phyloP scores from a whole-genome alignment of 345 rosid genomes.

The Salix caprea region DNA sequence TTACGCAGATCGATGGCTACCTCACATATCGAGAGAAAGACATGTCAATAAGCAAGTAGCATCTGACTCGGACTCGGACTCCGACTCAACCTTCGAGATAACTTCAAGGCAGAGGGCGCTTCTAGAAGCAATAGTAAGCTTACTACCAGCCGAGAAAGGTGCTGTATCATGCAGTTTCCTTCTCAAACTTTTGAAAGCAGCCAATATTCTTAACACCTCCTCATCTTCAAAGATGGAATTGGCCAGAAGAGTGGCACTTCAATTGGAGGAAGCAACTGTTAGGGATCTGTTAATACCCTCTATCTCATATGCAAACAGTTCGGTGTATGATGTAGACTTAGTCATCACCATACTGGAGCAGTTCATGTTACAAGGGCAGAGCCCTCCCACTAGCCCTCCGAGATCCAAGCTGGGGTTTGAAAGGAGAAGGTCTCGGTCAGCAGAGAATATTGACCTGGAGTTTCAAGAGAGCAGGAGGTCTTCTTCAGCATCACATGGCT shows the following conservation, averaged over 20 bases:
- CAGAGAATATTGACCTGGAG: constrained; percentile 76
- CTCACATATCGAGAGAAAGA: constrained; percentile 48
- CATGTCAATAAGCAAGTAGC: constrained; percentile 30
- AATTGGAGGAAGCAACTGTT: constrained; percentile 80
- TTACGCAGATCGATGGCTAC: constrained; percentile 86
- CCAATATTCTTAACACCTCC: constrained; percentile 67
- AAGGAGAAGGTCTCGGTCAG: constrained; percentile 90
- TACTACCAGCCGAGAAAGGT: constrained; percentile 79
- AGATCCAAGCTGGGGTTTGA: constrained; percentile 62
- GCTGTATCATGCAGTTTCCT: constrained; percentile 78
- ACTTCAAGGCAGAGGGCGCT: constrained; percentile 64
- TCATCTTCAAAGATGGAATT: constrained; percentile 69
- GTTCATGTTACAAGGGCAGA: constrained; percentile 84
- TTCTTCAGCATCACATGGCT: constrained; percentile 91
- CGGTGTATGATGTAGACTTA: constrained; percentile 70
- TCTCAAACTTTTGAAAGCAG: constrained; percentile 81
- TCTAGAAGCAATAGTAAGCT: constrained; percentile 77
- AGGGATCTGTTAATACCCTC: constrained; percentile 77
- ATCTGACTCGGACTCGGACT: constrained; percentile 74
- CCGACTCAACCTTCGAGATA: constrained; percentile 50
- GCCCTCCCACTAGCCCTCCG: constrained; percentile 90
- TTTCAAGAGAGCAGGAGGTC: constrained; percentile 90
- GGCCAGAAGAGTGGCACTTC: constrained; percentile 76
- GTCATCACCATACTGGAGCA: constrained; percentile 71
- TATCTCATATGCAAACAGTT: constrained; percentile 37